phyloP scores from a whole-genome alignment of 495 filamentous ascomycete species.

The Xylaria intraflava region DNA sequence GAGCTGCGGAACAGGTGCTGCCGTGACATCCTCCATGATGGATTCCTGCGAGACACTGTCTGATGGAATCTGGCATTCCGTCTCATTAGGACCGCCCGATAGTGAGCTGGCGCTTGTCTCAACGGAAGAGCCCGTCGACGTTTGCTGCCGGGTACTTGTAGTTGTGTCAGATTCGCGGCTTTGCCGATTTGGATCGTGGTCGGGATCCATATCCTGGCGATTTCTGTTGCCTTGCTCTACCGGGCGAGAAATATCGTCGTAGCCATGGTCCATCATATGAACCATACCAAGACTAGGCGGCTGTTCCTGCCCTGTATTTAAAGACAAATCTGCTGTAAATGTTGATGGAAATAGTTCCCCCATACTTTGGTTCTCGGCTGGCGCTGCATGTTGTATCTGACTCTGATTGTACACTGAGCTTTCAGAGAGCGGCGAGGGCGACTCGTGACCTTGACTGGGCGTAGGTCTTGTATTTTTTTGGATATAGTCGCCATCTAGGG shows the following conservation, averaged over 20 bases:
- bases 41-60: conserved; percentile 38
- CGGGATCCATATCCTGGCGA: conserved; percentile 24
- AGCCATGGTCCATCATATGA: conserved; percentile 12
- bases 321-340: conserved; percentile 20
- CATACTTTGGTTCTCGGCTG: conserved; percentile 1
- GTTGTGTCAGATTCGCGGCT: conserved; percentile 45
- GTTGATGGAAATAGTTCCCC: conserved; percentile 8
- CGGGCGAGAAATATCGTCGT: conserved; percentile 9
- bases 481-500: conserved; percentile 26
- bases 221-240: conserved; percentile 30
- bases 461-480: neutral
- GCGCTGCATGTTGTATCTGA: conserved; percentile 4
- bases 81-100: conserved; percentile 38
- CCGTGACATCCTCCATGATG: conserved; percentile 30
- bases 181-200: conserved; percentile 34
- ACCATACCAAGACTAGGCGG: conserved; percentile 3
- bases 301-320: conserved; percentile 27
- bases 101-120: conserved; percentile 46
- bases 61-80: conserved; percentile 32
- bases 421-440: conserved; percentile 27
- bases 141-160: conserved; percentile 38
- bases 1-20: conserved; percentile 43
- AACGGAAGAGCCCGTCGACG: conserved; percentile 38
- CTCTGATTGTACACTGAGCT: conserved; percentile 14
- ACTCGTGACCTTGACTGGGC: conserved; percentile 22